phyloP scores from a whole-genome alignment of 2,329 filamentous ascomycete species.

The Tolypocladium guangdongense region DNA sequence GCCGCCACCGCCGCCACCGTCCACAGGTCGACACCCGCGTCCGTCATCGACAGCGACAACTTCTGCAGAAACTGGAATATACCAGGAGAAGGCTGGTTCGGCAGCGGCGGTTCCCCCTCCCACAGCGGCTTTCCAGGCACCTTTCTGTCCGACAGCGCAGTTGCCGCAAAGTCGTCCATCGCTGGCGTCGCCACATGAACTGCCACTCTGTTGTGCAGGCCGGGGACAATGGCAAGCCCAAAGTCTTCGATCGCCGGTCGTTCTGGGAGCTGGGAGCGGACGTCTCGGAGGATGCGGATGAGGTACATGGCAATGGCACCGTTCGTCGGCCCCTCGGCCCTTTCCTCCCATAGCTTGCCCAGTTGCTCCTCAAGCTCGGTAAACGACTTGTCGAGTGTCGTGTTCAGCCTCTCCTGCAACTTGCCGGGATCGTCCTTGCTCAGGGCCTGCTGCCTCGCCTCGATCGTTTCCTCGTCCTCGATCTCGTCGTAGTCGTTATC shows the following conservation, averaged over 20 bases:
- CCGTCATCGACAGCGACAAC: slow-evolving; percentile 56
- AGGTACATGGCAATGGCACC: slow-evolving; percentile 53
- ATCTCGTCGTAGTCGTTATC: slow-evolving; percentile 65
- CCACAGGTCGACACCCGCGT: slow-evolving; percentile 71
- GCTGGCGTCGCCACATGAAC: slow-evolving; percentile 37
- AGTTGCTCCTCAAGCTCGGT: slow-evolving; percentile 46
- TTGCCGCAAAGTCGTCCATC: slow-evolving; percentile 34
- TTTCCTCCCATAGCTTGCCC: slow-evolving; percentile 35
- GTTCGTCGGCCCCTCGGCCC: slow-evolving; percentile 33
- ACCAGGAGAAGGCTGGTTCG: slow-evolving; percentile 65
- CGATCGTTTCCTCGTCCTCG: slow-evolving; percentile 61
- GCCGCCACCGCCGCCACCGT: slow-evolving; percentile 52
- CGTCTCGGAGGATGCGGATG: slow-evolving; percentile 62
- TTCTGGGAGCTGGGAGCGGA: slow-evolving; percentile 55
- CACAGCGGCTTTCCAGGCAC: slow-evolving; percentile 60
- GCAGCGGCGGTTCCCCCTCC: slow-evolving; percentile 68
- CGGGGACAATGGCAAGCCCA: slow-evolving; percentile 48
- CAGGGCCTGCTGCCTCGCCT: slow-evolving; percentile 54
- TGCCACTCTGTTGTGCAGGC: slow-evolving; percentile 53
- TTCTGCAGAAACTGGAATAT: slow-evolving; percentile 61
- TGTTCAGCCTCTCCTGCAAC: slow-evolving; percentile 48
- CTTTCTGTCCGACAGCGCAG: slow-evolving; percentile 29
- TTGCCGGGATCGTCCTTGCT: slow-evolving; percentile 61
- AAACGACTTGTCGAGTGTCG: slow-evolving; percentile 46
- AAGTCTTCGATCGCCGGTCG: slow-evolving; percentile 40